Evolutionary conservation across 2,329 filamentous ascomycete species (phyloP), one percentile per base, ranked within the genome.

Genomic region (Ophiostoma triangulosporum): DNA sequence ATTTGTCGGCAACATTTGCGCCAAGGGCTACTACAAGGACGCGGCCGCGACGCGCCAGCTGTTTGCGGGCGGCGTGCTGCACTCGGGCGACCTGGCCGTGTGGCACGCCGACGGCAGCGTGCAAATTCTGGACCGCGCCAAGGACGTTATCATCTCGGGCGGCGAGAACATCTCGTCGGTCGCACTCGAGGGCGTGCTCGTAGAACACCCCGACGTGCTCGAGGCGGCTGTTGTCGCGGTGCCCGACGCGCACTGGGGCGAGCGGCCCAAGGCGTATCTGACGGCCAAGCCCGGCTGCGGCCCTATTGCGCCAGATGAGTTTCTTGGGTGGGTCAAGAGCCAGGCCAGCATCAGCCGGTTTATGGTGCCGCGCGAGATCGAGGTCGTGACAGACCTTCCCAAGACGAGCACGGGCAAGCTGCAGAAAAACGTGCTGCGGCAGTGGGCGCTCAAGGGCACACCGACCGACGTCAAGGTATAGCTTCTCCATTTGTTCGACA

Each of bases 321-420:
- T 98, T 26, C 89, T 97, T 55, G 69, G 78, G 48, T 98, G 93
- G 93, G 88, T 90, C 3, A 90, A 84, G 66, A 73, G 84, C 59
- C 77, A 86, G 62, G 86, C 84, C 64, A 74, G 75, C 27, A 95
- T 98, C 61, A 90, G 86, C 69, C 81, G 82, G 59, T 98, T 96
- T 65, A 97, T 97, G 93, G 83, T 85, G 14, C 81, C 80, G 26
- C 67, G 76, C 38, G 81, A 84, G 64, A 77, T 83, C 1, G 87
- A 95, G 66, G 73, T 97, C 43, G 80, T 98, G n/a, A 60, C 71
- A 6, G 90, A 96, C 67, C 72, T 98, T 59, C 93, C 93, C 9
- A 98, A 98, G 77, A 98, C 93, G 27, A 93, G 86, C 67, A 98
- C 93, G 0, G 93, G 93, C 3, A 98, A 98, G 76, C 77, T 97